phyloP scores from a whole-genome alignment of 331 rosid species.

The Pyracantha coccinea region DNA sequence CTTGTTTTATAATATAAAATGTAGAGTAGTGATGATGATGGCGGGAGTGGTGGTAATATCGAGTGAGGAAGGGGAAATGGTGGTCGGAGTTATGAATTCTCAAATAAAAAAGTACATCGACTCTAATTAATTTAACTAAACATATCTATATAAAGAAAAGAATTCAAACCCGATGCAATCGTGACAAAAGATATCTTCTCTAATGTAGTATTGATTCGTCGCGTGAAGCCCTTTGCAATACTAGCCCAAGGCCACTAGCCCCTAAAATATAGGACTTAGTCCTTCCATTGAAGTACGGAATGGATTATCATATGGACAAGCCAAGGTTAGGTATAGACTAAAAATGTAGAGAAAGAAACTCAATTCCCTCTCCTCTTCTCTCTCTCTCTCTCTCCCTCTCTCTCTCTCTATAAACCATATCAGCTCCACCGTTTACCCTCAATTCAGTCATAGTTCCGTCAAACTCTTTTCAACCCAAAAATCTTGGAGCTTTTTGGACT shows the following conservation, averaged over 20 bases:
- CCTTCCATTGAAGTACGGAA: not conserved
- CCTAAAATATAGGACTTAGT: not conserved
- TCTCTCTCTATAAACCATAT: not conserved
- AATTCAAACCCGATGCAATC: too few species aligned
- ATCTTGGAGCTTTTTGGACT: not conserved
- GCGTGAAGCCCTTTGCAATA: not conserved
- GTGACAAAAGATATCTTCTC: too few species aligned
- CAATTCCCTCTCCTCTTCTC: not conserved
- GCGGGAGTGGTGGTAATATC: too few species aligned
- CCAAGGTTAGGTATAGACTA: conserved; percentile 23
- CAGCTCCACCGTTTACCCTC: not conserved
- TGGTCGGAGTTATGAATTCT: too few species aligned
- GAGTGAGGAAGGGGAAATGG: too few species aligned
- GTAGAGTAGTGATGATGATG: too few species aligned
- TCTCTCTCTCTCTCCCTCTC: not conserved
- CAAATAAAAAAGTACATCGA: too few species aligned
- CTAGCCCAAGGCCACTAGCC: not conserved
- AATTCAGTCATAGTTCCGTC: not conserved
- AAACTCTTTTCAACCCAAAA: not conserved
- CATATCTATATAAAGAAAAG: too few species aligned
- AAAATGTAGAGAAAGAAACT: conserved; percentile 1
- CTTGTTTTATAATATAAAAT: too few species aligned
- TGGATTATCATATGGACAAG: not conserved
- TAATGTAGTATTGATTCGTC: not conserved
- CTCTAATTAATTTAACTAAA: too few species aligned